These are phyloP conservation scores for Trichoderma orchidacearum DNA, from an alignment of 495 filamentous ascomycete genomes.

Conservation along the genomic window DNA sequence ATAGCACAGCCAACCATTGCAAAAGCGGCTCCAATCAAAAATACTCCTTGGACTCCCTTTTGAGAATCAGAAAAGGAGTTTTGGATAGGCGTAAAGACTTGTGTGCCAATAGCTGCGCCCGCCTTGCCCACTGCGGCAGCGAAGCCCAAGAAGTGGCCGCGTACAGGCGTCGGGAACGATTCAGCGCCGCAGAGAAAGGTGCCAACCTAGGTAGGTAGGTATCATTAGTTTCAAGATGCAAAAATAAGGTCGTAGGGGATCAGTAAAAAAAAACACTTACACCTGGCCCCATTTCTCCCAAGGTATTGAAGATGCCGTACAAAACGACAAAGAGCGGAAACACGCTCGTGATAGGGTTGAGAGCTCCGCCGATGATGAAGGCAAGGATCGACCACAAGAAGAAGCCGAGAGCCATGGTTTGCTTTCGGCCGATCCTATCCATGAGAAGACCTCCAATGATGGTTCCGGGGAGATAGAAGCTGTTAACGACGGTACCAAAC, in stretches of 20 bases:
- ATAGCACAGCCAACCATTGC: slow-evolving; percentile 24
- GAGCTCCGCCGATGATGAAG: not conserved
- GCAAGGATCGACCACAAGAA: not conserved
- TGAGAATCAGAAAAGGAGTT: slow-evolving; percentile 19
- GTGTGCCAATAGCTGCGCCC: slow-evolving; percentile 32
- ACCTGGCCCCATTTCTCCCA: slow-evolving; percentile 36
- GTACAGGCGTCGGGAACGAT: slow-evolving; percentile 35
- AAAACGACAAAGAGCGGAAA: not conserved
- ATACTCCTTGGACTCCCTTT: slow-evolving; percentile 30
- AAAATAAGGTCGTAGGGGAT: not conserved
- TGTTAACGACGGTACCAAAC: not conserved
- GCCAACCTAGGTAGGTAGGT: slow-evolving; percentile 11
- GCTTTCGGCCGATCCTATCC: not conserved
- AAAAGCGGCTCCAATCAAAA: slow-evolving; percentile 32
- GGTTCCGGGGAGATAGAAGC: not conserved
- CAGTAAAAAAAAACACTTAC: slow-evolving; percentile 3
- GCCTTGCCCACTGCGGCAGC: slow-evolving; percentile 35
- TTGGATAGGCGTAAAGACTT: slow-evolving; percentile 32
- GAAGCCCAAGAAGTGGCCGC: slow-evolving; percentile 35
- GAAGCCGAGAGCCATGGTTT: not conserved
- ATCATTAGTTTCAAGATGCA: not conserved
- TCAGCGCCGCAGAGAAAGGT: slow-evolving; percentile 31
- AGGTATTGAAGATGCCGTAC: not conserved
- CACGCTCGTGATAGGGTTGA: not conserved
- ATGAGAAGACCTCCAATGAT: not conserved